Evolutionary conservation across 139 green algal genomes (phyloP).

Genomic region (Microglena sp.): DNA sequence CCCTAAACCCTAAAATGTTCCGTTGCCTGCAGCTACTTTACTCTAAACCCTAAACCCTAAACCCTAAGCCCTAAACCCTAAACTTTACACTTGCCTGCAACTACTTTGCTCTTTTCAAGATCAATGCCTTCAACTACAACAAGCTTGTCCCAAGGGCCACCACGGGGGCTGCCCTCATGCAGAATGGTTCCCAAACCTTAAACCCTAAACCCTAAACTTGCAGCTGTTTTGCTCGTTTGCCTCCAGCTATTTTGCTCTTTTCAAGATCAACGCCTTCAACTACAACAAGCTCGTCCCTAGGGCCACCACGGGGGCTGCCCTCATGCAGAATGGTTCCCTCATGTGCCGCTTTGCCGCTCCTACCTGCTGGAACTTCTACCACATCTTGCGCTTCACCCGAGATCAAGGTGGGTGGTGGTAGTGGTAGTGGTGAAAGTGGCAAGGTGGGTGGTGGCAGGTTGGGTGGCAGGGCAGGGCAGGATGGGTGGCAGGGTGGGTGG

Average conservation of each 20-base stretch:
- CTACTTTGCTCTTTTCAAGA: constrained; percentile 1
- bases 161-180: constrained; percentile 22
- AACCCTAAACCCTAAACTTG: too few species aligned
- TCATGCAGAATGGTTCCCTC: constrained; percentile 53
- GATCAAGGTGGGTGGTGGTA: constrained; percentile 16
- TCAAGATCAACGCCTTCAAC: constrained; percentile 58
- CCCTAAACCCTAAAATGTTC: too few species aligned
- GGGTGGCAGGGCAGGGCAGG: background rate
- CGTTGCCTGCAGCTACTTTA: too few species aligned
- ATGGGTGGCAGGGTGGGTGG: background rate
- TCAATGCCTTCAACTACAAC: constrained; percentile 62
- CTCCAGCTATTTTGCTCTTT: too few species aligned
- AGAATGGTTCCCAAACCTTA: too few species aligned
- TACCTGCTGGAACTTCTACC: constrained; percentile 90
- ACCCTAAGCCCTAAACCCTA: too few species aligned
- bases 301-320: constrained; percentile 22
- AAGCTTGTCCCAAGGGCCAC: constrained; percentile 34
- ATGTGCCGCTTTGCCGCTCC: constrained; percentile 85
- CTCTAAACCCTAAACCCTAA: too few species aligned
- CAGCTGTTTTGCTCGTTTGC: too few species aligned
- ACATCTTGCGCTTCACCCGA: constrained; percentile 59
- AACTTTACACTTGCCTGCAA: background rate
- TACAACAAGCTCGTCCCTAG: constrained; percentile 52
- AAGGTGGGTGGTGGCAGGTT: constrained; percentile 8
- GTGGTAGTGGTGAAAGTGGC: constrained; percentile 1